These are phyloP conservation scores for Phyllostachys edulis DNA, from an alignment of 176 grass and related monocot species.

Conservation along the genomic window DNA sequence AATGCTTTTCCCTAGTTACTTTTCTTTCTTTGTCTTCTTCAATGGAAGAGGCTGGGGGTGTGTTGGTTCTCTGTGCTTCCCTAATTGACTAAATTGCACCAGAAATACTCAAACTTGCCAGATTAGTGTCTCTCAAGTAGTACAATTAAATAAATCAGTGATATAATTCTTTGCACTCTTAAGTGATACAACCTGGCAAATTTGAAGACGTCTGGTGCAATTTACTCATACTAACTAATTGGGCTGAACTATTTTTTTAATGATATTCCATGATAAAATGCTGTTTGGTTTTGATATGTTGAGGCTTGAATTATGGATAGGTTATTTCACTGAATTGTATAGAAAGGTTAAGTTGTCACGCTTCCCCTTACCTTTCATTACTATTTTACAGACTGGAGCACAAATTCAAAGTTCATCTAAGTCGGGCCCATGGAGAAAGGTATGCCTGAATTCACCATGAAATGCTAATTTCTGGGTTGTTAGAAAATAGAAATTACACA, in stretches of 20 bases:
- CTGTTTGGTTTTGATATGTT: neutral
- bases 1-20: neutral
- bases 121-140: neutral
- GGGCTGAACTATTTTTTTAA: neutral
- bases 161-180: conserved; percentile 1
- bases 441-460: conserved; percentile 31
- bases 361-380: conserved; percentile 28
- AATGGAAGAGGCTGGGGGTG: neutral
- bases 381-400: conserved; percentile 56
- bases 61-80: conserved; percentile 24
- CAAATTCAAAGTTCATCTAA: conserved; percentile 86
- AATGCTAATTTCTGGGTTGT: conserved; percentile 7
- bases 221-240: conserved; percentile 8
- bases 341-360: neutral
- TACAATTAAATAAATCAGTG: conserved; percentile 4
- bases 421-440: conserved; percentile 98
- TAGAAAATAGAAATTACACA: conserved; percentile 12
- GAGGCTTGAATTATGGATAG: conserved; percentile 5
- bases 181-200: neutral
- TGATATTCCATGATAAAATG: conserved; percentile 16
- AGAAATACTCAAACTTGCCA: neutral
- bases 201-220: neutral
- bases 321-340: conserved; percentile 4
- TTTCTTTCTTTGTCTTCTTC: neutral
- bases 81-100: neutral